These are phyloP conservation scores for Ilyonectria sp. DNA, from an alignment of 2,329 filamentous ascomycete genomes.

Conservation along the genomic window DNA sequence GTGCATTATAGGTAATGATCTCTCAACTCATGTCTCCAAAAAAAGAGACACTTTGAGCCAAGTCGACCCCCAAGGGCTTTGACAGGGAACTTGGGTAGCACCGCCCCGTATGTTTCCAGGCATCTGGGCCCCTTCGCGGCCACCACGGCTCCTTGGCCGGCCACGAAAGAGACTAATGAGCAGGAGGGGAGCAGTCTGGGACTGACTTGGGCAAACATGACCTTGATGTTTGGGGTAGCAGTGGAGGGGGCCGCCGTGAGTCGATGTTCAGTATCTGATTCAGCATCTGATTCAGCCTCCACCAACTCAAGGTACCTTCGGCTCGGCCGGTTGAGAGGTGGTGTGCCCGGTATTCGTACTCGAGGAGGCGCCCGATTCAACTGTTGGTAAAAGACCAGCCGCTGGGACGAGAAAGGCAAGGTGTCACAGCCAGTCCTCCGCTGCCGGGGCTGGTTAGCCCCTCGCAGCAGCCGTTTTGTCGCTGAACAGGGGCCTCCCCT, in stretches of 20 bases:
- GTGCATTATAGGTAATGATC: background rate
- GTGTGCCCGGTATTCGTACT: background rate
- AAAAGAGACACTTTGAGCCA: conserved; percentile 17
- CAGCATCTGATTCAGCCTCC: conserved; percentile 1
- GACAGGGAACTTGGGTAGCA: conserved; percentile 26
- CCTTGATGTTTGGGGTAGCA: background rate
- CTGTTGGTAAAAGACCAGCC: background rate
- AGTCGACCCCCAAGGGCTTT: conserved; percentile 10
- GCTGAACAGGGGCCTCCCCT: conserved; percentile 15
- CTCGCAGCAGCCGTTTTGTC: conserved; percentile 28
- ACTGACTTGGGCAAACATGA: conserved; percentile 12
- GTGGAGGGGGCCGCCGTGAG: background rate
- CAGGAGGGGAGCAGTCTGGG: background rate
- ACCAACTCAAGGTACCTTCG: background rate
- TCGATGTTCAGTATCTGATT: background rate
- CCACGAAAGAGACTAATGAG: conserved; percentile 33
- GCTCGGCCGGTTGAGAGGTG: background rate
- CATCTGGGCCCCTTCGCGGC: conserved; percentile 30
- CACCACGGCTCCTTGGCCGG: conserved; percentile 26
- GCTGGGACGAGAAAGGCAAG: background rate
- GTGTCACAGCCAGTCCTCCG: conserved; percentile 6
- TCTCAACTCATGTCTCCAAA: background rate
- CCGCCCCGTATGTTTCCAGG: conserved; percentile 28
- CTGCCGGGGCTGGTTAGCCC: background rate
- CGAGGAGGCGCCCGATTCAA: background rate